These are phyloP conservation scores for Boletus huronensis DNA, from an alignment of 768 basidiomycete genomes.

Conservation along the genomic window DNA sequence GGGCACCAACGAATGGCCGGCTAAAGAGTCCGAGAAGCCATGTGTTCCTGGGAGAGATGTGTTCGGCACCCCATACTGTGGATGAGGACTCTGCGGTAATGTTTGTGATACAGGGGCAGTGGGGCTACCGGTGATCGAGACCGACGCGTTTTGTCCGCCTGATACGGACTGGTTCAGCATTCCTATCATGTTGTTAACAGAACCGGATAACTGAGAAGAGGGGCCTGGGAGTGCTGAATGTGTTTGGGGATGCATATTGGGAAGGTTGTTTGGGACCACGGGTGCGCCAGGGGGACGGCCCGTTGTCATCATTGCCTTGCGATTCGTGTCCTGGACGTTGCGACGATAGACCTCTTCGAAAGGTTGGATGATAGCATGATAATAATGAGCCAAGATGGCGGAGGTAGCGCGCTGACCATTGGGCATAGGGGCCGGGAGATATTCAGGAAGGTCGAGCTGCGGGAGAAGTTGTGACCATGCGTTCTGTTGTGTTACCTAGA, in stretches of 20 bases:
- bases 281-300: constrained; percentile 31
- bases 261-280: constrained; percentile 11
- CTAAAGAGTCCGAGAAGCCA: constrained; percentile 24
- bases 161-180: constrained; percentile 25
- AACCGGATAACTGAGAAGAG: constrained; percentile 20
- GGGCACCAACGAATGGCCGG: constrained; percentile 17
- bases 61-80: constrained; percentile 22
- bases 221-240: constrained; percentile 9
- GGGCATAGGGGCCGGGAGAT: constrained; percentile 43
- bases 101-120: constrained; percentile 23
- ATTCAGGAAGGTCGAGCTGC: constrained; percentile 61
- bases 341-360: constrained; percentile 72
- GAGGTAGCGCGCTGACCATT: constrained; percentile 49
- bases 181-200: constrained; percentile 24
- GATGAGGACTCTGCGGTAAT: constrained; percentile 32
- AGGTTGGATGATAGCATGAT: constrained; percentile 58
- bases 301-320: constrained; percentile 46
- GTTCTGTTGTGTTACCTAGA: constrained; percentile 49
- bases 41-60: constrained; percentile 25
- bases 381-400: constrained; percentile 53
- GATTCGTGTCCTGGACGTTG: constrained; percentile 58
- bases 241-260: constrained; percentile 17
- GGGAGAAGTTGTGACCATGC: constrained; percentile 53
- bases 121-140: constrained; percentile 24
- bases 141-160: constrained; percentile 16